phyloP scores from a whole-genome alignment of 345 rosid genomes.

The Arabis alpina region DNA sequence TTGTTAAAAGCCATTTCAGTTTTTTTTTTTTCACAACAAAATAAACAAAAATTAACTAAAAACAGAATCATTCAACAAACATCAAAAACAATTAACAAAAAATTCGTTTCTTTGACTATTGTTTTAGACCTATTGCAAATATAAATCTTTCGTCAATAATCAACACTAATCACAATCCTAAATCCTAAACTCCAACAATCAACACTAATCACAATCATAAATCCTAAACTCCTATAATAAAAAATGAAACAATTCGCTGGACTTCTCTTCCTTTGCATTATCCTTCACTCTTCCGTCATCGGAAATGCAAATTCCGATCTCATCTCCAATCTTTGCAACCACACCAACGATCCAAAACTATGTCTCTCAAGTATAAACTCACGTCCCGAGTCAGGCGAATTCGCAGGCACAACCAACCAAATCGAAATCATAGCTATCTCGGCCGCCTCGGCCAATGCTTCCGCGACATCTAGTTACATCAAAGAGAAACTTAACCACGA shows the following conservation, averaged over 20 bases:
- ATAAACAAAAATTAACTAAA: conserved; percentile 13
- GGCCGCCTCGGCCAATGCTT: conserved; percentile 49
- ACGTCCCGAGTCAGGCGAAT: conserved; percentile 44
- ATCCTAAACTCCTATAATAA: not conserved
- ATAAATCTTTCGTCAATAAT: conserved; percentile 16
- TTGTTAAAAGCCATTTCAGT: not conserved
- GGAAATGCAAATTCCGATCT: conserved; percentile 22
- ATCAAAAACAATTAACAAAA: conserved; percentile 11
- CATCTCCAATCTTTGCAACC: conserved; percentile 43
- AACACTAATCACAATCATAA: not conserved
- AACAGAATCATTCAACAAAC: not conserved
- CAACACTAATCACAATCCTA: not conserved
- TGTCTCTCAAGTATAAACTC: conserved; percentile 53
- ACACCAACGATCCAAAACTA: conserved; percentile 39
- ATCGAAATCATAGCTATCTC: conserved; percentile 58
- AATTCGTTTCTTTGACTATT: not conserved
- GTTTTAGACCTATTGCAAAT: not conserved
- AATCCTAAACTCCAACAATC: not conserved
- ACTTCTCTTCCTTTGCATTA: conserved; percentile 24
- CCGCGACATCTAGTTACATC: conserved; percentile 44
- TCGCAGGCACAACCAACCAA: conserved; percentile 41
- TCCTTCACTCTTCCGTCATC: not conserved
- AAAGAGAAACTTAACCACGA: conserved; percentile 26
- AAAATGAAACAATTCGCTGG: conserved; percentile 37
- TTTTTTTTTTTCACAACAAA: not conserved